Base-by-base conservation (phyloP, 306 rosid genomes). In the Vigna unguiculata region DNA sequence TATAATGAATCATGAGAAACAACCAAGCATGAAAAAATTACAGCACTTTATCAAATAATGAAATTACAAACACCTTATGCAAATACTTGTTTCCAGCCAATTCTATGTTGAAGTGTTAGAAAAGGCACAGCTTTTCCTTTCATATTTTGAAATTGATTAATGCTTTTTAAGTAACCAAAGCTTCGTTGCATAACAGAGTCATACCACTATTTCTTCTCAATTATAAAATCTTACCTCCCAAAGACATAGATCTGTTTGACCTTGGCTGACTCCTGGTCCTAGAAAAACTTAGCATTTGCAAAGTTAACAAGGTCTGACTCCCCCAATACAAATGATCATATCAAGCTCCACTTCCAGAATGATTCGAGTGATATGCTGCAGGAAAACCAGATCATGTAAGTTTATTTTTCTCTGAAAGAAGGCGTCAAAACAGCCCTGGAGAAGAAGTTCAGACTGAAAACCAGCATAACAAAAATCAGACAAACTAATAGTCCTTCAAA, bases 161-260 rank as follows among this genome's bases (percentile, higher is more conserved):
- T 9, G 53, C 60, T 72, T 49, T n/a, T 49, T n/a, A 48, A 25
- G 61, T 66, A 55, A 61, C 32, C 22, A 22, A 4, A 57, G 51
- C 80, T 49, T 61, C 53, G 53, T 11, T 70, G 24, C 3, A 74
- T 12, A 19, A 45, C 66, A 48, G 21, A 52, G 41, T 17, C 46
- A 55, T 45, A 78, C 53, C 19, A 43, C 36, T 38, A 71, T 51
- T 30, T 14, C 1, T 24, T 47, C 52, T 61, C 64, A 48, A 36
- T 40, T n/a, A 12, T n/a, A 70, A 59, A 86, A 77, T 24, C 88
- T 70, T 83, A 92, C 99, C 99, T 72, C 98, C 98, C 54, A 95
- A 72, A 58, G 97, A 82, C 87, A 89, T 68, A 72, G 99, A 49
- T 86, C 97, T 85, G 72, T 74, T 68, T 21, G 85, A 70, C 90